Percentiles rank a stretch among this genome's conserved stretches.
phyloP scores from a whole-genome alignment of 2,329 filamentous ascomycete species.

The Exophiala dermatitidis region DNA sequence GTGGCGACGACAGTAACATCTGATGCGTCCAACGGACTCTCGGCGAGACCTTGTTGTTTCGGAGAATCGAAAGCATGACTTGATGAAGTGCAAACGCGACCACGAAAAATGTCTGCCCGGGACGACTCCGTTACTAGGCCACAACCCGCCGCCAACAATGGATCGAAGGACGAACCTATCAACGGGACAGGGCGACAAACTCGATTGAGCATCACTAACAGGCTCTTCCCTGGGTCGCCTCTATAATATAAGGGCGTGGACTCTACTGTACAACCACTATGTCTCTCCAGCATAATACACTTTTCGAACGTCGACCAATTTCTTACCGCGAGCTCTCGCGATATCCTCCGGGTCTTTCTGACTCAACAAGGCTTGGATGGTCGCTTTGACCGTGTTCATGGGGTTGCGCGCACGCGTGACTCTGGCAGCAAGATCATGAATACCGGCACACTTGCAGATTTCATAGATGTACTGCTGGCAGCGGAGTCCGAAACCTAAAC shows the following conservation, averaged over 20 bases:
- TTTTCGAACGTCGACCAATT: constrained; percentile 90
- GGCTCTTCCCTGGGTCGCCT: too few species aligned
- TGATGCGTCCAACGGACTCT: too few species aligned
- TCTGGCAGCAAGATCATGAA: constrained; percentile 75
- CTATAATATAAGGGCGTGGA: background rate
- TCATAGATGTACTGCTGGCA: constrained; percentile 90
- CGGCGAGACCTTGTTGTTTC: background rate
- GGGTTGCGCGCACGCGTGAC: constrained; percentile 84
- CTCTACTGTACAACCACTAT: constrained; percentile 32
- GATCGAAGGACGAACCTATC: too few species aligned
- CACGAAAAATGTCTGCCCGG: too few species aligned
- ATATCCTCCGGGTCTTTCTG: constrained; percentile 86
- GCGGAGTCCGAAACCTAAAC: constrained; percentile 81
- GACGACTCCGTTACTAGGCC: too few species aligned
- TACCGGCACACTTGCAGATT: constrained; percentile 79
- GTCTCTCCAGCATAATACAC: constrained; percentile 87
- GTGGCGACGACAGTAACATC: background rate
- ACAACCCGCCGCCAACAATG: too few species aligned
- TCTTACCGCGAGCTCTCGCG: constrained; percentile 81
- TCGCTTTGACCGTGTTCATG: constrained; percentile 96
- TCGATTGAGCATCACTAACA: too few species aligned
- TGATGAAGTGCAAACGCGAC: background rate
- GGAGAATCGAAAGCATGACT: background rate
- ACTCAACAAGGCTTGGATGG: constrained; percentile 70
- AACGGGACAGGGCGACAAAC: too few species aligned